phyloP scores from a whole-genome alignment of 768 basidiomycete species.

The Auricularia heimuer region DNA sequence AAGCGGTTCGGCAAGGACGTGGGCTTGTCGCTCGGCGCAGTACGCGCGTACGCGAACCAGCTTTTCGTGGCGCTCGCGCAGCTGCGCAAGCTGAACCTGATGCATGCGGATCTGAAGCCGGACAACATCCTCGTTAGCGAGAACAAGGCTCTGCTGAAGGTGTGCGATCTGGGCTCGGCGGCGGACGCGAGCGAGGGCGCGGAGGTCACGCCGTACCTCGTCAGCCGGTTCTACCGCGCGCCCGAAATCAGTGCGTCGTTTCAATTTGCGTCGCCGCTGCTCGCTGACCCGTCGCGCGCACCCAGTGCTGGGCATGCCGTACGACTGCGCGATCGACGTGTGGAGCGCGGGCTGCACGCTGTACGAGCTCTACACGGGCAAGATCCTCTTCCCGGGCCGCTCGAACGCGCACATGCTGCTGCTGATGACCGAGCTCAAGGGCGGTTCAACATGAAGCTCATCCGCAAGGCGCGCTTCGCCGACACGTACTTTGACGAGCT shows the following conservation, averaged over 20 bases:
- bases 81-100: slow-evolving; percentile 81
- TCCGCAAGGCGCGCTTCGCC: slow-evolving; percentile 90
- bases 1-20: slow-evolving; percentile 98
- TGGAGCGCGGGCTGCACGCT: slow-evolving; percentile 98
- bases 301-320: slow-evolving; percentile 87
- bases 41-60: slow-evolving; percentile 98
- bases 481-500: slow-evolving; percentile 91
- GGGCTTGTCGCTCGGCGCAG: slow-evolving; percentile 89
- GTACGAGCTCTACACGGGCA: slow-evolving; percentile 92
- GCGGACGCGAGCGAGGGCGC: slow-evolving; percentile 82
- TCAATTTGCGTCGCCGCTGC: slow-evolving; percentile 2
- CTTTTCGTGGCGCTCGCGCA: slow-evolving; percentile 82
- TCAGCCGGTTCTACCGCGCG: slow-evolving; percentile 94
- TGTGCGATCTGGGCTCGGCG: slow-evolving; percentile 96
- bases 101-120: slow-evolving; percentile 98
- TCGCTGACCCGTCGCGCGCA: not conserved
- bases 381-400: slow-evolving; percentile 93
- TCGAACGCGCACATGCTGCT: slow-evolving; percentile 97
- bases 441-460: slow-evolving; percentile 84
- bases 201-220: slow-evolving; percentile 96
- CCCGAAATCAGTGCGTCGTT: slow-evolving; percentile 85
- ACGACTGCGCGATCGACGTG: slow-evolving; percentile 86
- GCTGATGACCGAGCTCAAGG: slow-evolving; percentile 97
- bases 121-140: slow-evolving; percentile 97
- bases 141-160: slow-evolving; percentile 82